Evolutionary conservation across 1,284 basidiomycete genomes (phyloP).

Genomic region (Ustilago vetiveriae): DNA sequence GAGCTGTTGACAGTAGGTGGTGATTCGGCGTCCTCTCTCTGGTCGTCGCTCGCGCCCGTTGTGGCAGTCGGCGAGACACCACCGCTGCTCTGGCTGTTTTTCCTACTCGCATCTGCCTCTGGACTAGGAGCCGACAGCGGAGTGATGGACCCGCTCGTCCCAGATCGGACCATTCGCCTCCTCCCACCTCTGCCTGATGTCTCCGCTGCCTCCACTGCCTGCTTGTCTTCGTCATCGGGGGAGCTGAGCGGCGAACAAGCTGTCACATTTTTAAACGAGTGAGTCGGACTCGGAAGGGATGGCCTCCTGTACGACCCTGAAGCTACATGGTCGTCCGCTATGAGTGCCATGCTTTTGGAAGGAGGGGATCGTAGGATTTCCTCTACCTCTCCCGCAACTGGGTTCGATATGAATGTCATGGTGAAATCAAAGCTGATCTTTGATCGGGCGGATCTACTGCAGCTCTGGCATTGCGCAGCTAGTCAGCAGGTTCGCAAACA

Average conservation of each 20-base stretch:
- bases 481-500: background rate
- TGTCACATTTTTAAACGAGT: conserved; percentile 25
- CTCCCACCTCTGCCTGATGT: conserved; percentile 14
- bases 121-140: conserved; percentile 9
- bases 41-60: too few species aligned
- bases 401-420: background rate
- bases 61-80: background rate
- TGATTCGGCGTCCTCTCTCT: too few species aligned
- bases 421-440: background rate
- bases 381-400: conserved; percentile 6
- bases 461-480: background rate
- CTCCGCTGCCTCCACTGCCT: background rate
- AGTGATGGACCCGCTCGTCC: conserved; percentile 35
- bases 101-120: conserved; percentile 7
- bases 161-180: conserved; percentile 24
- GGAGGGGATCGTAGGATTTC: conserved; percentile 22
- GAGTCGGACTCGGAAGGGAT: conserved; percentile 7
- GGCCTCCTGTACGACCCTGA: conserved; percentile 28
- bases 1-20: too few species aligned
- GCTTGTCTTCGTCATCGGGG: conserved; percentile 12
- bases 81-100: conserved; percentile 4
- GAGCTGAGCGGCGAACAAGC: conserved; percentile 31
- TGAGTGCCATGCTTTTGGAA: background rate
- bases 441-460: background rate
- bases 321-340: conserved; percentile 24